These are phyloP conservation scores for Pythium oligandrum DNA, from an alignment of 352 stramenopile genomes.

Conservation along the genomic window DNA sequence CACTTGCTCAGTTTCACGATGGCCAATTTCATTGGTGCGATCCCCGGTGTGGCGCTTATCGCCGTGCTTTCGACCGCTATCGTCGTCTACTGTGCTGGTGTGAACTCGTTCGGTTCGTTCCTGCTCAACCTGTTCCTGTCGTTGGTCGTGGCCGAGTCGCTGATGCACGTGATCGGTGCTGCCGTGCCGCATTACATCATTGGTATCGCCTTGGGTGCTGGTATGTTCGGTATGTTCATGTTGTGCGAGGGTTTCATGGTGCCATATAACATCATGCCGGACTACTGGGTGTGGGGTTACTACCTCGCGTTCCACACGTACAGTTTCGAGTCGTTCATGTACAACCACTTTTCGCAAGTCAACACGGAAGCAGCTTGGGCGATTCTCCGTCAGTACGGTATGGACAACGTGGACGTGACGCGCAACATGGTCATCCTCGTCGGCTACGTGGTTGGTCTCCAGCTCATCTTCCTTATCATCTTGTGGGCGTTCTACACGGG, in stretches of 20 bases:
- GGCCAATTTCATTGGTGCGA: constrained; percentile 57
- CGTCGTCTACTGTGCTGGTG: constrained; percentile 45
- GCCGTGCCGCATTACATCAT: constrained; percentile 84
- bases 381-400: constrained; percentile 42
- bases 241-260: constrained; percentile 86
- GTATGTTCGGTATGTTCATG: constrained; percentile 86
- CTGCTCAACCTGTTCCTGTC: constrained; percentile 71
- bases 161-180: constrained; percentile 75
- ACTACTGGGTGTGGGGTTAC: constrained; percentile 80
- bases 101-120: constrained; percentile 58
- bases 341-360: constrained; percentile 56
- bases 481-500: too few relatives aligned
- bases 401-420: constrained; percentile 46
- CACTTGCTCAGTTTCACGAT: constrained; percentile 67
- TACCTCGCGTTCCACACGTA: constrained; percentile 88
- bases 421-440: constrained; percentile 56
- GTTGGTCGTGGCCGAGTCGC: constrained; percentile 70
- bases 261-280: constrained; percentile 46
- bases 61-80: constrained; percentile 38
- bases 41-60: constrained; percentile 64
- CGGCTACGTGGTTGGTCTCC: constrained; percentile 39
- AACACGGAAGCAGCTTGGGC: constrained; percentile 14
- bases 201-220: constrained; percentile 73
- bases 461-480: constrained; percentile 41
- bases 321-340: constrained; percentile 83